phyloP scores from a whole-genome alignment of 345 rosid species.

The Hibiscus syriacus region DNA sequence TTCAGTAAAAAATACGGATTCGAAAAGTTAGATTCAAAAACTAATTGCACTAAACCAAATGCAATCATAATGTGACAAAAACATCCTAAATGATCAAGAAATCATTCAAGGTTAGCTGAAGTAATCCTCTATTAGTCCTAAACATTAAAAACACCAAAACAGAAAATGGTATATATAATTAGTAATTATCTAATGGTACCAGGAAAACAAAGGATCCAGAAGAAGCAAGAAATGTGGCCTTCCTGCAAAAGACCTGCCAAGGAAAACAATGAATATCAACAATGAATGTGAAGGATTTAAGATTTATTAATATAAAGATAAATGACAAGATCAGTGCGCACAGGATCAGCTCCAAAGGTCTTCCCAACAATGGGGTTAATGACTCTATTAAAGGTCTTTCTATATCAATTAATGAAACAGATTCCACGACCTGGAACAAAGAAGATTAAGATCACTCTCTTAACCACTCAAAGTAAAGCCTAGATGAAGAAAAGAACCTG shows the following conservation, averaged over 20 bases:
- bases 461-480: conserved; percentile 2
- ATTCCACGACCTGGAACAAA: conserved; percentile 48
- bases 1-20: neutral
- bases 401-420: conserved; percentile 54
- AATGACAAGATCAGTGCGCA: conserved; percentile 27
- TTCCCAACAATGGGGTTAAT: conserved; percentile 58
- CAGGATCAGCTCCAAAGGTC: conserved; percentile 92
- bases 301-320: neutral
- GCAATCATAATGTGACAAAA: neutral
- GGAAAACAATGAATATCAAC: conserved; percentile 18
- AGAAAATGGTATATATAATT: neutral
- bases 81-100: neutral
- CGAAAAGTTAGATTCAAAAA: neutral
- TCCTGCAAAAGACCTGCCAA: conserved; percentile 72
- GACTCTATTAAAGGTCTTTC: conserved; percentile 81
- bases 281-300: conserved; percentile 4
- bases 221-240: conserved; percentile 58
- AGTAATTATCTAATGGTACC: conserved; percentile 33
- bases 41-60: neutral
- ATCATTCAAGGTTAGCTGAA: neutral
- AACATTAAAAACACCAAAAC: neutral
- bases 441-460: neutral
- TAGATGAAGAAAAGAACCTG: conserved; percentile 36
- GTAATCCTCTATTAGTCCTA: neutral
- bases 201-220: conserved; percentile 70